A percentile compares a stretch with the other conserved stretches of the same genome.
Evolutionary conservation across 2,329 filamentous ascomycete species (phyloP).

Genomic region (Venturia carpophila): DNA sequence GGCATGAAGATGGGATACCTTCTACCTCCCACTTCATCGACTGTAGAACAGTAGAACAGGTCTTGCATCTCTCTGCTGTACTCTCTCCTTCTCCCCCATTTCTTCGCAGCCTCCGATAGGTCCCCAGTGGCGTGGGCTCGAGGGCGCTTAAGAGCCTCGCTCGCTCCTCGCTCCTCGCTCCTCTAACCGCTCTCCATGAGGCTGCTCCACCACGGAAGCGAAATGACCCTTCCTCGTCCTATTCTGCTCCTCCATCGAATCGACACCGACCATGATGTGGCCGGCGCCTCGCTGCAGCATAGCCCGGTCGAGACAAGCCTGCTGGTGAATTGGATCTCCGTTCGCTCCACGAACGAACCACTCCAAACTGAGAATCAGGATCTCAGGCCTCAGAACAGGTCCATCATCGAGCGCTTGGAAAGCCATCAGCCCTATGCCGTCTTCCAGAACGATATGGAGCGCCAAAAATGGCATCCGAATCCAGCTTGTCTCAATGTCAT

Average conservation of each 20-base stretch:
- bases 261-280: not conserved
- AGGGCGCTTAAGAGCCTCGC: conserved; percentile 11
- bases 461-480: not conserved
- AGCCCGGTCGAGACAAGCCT: not conserved
- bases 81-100: not conserved
- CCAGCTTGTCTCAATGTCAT: not conserved
- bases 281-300: conserved; percentile 1
- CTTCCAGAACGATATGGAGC: not conserved
- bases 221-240: conserved; percentile 9
- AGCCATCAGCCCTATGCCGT: not conserved
- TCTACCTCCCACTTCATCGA: not conserved
- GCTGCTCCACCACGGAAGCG: conserved; percentile 9
- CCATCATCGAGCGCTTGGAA: not conserved
- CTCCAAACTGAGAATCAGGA: not conserved
- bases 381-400: not conserved
- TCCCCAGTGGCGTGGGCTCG: not conserved
- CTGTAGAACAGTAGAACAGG: too few species aligned
- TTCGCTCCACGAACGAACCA: not conserved
- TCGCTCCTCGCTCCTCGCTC: too few species aligned
- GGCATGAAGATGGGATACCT: not conserved
- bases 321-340: not conserved
- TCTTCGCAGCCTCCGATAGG: not conserved
- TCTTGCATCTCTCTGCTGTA: not conserved
- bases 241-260: not conserved
- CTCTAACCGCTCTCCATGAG: conserved; percentile 8